A percentile compares a stretch with the other conserved stretches of the same genome.
Conservation (phyloP, 2,329 filamentous ascomycete species). For the Colletotrichum musae region DNA sequence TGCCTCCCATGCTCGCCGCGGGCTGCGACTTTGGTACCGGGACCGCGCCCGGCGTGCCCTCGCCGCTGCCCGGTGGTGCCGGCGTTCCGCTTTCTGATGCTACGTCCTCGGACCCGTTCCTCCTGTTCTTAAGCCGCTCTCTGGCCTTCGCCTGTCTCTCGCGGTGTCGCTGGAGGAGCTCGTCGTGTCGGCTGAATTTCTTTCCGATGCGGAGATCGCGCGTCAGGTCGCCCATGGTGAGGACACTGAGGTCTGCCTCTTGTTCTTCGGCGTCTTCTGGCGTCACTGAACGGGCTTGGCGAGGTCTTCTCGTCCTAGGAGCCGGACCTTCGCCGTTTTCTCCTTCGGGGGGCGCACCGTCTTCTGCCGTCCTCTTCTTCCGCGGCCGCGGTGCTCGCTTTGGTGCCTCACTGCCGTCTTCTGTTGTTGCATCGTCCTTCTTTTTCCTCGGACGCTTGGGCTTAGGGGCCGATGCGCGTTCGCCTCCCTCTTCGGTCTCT, state of each 20-base stretch:
- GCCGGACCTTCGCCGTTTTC: background rate
- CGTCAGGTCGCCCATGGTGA: constrained; percentile 82
- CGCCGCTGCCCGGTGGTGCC: background rate
- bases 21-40: constrained; percentile 45
- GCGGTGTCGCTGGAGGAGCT: constrained; percentile 78
- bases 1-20: constrained; percentile 39
- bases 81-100: constrained; percentile 42
- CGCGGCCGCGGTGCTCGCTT: constrained; percentile 41
- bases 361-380: constrained; percentile 37
- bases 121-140: constrained; percentile 51
- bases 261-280: constrained; percentile 75
- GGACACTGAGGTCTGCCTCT: constrained; percentile 74
- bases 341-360: constrained; percentile 29
- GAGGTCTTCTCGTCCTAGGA: constrained; percentile 12
- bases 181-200: constrained; percentile 80
- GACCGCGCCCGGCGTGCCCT: constrained; percentile 28
- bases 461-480: constrained; percentile 25
- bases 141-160: constrained; percentile 55
- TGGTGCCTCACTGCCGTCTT: constrained; percentile 16
- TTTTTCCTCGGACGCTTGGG: constrained; percentile 40
- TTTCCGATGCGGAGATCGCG: constrained; percentile 80
- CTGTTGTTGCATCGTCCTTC: constrained; percentile 32
- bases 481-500: constrained; percentile 21
- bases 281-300: constrained; percentile 64
- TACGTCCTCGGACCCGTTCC: constrained; percentile 41